Evolutionary conservation across 768 basidiomycete genomes (phyloP).

Genomic region (Xerocomellus chrysenteron): DNA sequence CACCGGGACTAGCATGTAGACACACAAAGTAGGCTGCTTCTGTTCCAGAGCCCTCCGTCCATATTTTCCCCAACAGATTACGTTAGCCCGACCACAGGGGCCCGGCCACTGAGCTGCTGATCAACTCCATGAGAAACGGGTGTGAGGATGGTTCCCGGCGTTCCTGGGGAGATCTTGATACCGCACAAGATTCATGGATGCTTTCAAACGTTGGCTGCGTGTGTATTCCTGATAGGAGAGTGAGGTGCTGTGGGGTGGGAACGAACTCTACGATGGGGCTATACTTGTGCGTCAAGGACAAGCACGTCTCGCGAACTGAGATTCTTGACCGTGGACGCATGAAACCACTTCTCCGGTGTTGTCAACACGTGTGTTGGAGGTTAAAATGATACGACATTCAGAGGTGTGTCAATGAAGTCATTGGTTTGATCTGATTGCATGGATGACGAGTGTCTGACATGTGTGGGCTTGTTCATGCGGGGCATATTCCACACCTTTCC

Average conservation of each 20-base stretch:
- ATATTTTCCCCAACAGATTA: background rate
- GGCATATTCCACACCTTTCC: slow-evolving; percentile 4
- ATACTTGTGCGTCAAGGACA: slow-evolving; percentile 6
- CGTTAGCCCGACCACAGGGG: background rate
- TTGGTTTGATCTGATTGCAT: background rate
- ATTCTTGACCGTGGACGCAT: background rate
- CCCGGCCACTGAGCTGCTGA: slow-evolving; percentile 2
- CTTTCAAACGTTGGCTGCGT: slow-evolving; percentile 19
- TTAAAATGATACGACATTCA: slow-evolving; percentile 3
- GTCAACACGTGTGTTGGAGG: background rate
- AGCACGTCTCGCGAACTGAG: background rate
- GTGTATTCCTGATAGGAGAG: slow-evolving; percentile 19
- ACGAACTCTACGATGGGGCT: slow-evolving; percentile 13
- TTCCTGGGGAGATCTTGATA: slow-evolving; percentile 16
- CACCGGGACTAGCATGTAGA: background rate
- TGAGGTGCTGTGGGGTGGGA: slow-evolving; percentile 24
- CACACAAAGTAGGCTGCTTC: slow-evolving; percentile 36
- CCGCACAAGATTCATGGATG: slow-evolving; percentile 38
- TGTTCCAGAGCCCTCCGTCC: background rate
- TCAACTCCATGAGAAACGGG: slow-evolving; percentile 24
- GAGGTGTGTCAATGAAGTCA: slow-evolving; percentile 9
- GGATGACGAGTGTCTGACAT: background rate
- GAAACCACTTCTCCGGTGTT: slow-evolving; percentile 10
- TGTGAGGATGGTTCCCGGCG: slow-evolving; percentile 15
- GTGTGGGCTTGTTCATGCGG: background rate